Percentiles rank a stretch among this genome's conserved stretches.
Evolutionary conservation across 768 basidiomycete species (phyloP).

Genomic region (Tricholoma terreum): DNA sequence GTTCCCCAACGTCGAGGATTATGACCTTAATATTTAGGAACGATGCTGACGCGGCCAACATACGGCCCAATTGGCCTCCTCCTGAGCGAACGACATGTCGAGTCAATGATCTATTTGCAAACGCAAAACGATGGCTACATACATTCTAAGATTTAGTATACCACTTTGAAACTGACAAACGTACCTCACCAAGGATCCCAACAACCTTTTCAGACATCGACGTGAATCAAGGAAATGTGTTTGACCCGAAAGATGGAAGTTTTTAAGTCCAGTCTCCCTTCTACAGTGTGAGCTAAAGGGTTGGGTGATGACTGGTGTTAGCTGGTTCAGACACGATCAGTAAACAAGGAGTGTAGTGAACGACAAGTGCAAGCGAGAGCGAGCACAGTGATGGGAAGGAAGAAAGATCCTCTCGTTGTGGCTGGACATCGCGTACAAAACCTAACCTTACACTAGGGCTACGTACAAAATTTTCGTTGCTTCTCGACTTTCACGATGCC

Average conservation of each 20-base stretch:
- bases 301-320: no score
- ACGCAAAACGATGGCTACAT: constrained; percentile 7
- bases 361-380: background rate
- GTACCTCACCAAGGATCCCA: constrained; percentile 52
- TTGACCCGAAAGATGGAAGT: background rate
- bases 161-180: constrained; percentile 8
- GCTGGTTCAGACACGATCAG: background rate
- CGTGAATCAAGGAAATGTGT: background rate
- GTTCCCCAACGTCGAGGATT: constrained; percentile 80
- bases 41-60: constrained; percentile 90
- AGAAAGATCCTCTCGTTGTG: no score
- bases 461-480: background rate
- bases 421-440: background rate
- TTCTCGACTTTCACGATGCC: constrained; percentile 12
- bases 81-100: constrained; percentile 45
- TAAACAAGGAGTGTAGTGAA: background rate
- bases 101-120: constrained; percentile 3
- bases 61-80: constrained; percentile 95
- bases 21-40: constrained; percentile 80
- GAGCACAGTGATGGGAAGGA: no score
- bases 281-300: no score
- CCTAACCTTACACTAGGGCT: constrained; percentile 4
- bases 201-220: constrained; percentile 45
- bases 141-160: background rate
- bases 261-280: no score